Evolutionary conservation across 495 filamentous ascomycete species (phyloP), one percentile per base, ranked within the genome.

Genomic region (Aspergillus olivimuriae): DNA sequence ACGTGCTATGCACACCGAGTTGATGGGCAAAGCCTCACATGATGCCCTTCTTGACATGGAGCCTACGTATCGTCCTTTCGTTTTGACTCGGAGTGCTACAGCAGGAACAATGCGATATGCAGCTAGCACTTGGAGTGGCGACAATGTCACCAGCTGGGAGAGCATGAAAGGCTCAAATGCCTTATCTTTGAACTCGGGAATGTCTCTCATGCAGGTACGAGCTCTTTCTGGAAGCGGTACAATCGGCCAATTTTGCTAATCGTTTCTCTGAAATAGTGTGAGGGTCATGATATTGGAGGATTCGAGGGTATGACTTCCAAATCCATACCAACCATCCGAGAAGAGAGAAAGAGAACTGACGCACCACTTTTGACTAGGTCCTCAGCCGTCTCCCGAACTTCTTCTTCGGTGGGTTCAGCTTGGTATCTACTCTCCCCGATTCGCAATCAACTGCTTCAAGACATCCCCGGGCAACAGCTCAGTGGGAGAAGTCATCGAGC

Each of bases 391-490:
- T 0, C 80, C 81, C 9, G 82, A 85, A 51, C 75, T 82, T 12
- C 73, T 86, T 6, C 70, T 85, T 26, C 75, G 82, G 23, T 86
- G 82, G 82, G 68, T 84, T 39, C 82, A 86, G 52, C 69, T 83
- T 2, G 82, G 81, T 18, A 75, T 79, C 57, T 73, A 84, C 63
- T 82, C 80, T 12, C 70, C 79, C 3, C 80, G 80, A 4, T 84
- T 84, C 56, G 77, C 82, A 5, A 84, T 86, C 66, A 86, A 86
- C 62, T 84, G 81, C 58, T 86, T 81, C 73, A 86, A 86, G 59
- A 84, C 82, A 4, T 74, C 74, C 8, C 68, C 71, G 2, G 62
- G 74, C 8, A 73, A 84, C 51, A 83, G 73, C 52, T 62, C 68
- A 2, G 64, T 79, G 42, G 81, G 81, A 11, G 81, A 83, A 4